Percentiles rank a stretch among this genome's conserved stretches.
Evolutionary conservation across 2,329 filamentous ascomycete species (phyloP).

Genomic region (Alternaria ventricosa): DNA sequence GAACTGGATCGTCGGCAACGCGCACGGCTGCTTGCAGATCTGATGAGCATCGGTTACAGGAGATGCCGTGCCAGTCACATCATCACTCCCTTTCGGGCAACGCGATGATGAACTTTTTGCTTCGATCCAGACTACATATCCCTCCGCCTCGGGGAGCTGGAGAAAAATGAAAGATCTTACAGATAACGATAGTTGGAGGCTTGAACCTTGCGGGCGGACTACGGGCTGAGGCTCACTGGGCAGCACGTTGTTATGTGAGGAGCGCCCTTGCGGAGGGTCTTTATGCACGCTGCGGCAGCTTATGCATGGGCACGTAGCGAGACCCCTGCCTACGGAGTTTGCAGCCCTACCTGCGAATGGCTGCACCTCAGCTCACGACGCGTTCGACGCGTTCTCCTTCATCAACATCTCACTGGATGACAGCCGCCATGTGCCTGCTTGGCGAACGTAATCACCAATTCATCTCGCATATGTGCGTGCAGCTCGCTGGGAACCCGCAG

Average conservation of each 20-base stretch:
- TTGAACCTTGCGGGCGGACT: slow-evolving; percentile 1
- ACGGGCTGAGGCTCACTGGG: background rate
- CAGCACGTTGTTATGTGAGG: slow-evolving; percentile 9
- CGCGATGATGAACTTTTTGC: slow-evolving; percentile 1
- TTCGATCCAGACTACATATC: background rate
- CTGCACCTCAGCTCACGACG: slow-evolving; percentile 15
- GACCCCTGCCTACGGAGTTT: slow-evolving; percentile 1
- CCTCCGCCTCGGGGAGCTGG: background rate
- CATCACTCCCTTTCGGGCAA: slow-evolving; percentile 5
- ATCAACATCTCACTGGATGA: slow-evolving; percentile 22
- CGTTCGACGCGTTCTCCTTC: slow-evolving; percentile 18
- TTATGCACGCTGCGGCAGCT: slow-evolving; percentile 20
- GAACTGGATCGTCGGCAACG: slow-evolving; percentile 23
- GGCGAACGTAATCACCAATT: slow-evolving; percentile 8
- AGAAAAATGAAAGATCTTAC: background rate
- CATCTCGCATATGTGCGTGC: slow-evolving; percentile 15
- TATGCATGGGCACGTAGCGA: slow-evolving; percentile 10
- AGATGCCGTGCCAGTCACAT: background rate
- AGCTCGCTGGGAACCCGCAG: slow-evolving; percentile 5
- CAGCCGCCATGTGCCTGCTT: slow-evolving; percentile 7
- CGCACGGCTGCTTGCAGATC: slow-evolving; percentile 26
- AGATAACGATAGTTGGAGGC: background rate
- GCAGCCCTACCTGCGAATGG: slow-evolving; percentile 22
- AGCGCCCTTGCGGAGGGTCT: slow-evolving; percentile 6
- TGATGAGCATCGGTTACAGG: background rate